Evolutionary conservation across 2,329 filamentous ascomycete species (phyloP).

Genomic region (Huntiella decipiens): DNA sequence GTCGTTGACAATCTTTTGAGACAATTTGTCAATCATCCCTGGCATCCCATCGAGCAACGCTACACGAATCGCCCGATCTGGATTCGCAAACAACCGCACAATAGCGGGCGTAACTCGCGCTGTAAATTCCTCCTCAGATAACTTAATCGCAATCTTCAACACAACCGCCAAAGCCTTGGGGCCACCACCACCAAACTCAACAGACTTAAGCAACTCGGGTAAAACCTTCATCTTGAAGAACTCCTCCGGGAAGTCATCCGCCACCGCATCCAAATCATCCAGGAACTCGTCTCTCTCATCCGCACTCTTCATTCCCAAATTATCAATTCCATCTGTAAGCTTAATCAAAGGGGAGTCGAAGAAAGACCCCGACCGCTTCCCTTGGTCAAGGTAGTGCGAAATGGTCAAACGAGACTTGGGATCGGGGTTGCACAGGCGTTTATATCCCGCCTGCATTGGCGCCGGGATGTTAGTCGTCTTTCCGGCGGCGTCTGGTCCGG

Average conservation of each 20-base stretch:
- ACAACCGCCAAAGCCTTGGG: constrained; percentile 77
- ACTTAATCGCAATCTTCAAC: constrained; percentile 75
- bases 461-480: constrained; percentile 75
- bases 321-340: constrained; percentile 82
- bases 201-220: constrained; percentile 88
- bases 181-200: constrained; percentile 94
- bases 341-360: constrained; percentile 89
- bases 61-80: constrained; percentile 79
- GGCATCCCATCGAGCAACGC: constrained; percentile 78
- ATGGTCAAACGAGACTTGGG: constrained; percentile 76
- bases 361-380: constrained; percentile 62
- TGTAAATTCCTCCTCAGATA: constrained; percentile 81
- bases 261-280: constrained; percentile 61
- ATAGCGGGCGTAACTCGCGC: constrained; percentile 67
- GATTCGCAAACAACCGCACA: constrained; percentile 71
- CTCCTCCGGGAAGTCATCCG: constrained; percentile 90
- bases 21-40: constrained; percentile 74
- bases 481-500: constrained; percentile 56
- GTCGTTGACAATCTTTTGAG: constrained; percentile 80
- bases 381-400: constrained; percentile 76
- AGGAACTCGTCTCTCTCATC: constrained; percentile 72
- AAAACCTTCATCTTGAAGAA: constrained; percentile 97
- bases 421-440: constrained; percentile 69
- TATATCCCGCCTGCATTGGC: constrained; percentile 80
- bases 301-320: constrained; percentile 70